Percentiles rank a stretch among this genome's conserved stretches.
Conservation (phyloP, 2,329 filamentous ascomycete species). For the Lecanosticta acicola region DNA sequence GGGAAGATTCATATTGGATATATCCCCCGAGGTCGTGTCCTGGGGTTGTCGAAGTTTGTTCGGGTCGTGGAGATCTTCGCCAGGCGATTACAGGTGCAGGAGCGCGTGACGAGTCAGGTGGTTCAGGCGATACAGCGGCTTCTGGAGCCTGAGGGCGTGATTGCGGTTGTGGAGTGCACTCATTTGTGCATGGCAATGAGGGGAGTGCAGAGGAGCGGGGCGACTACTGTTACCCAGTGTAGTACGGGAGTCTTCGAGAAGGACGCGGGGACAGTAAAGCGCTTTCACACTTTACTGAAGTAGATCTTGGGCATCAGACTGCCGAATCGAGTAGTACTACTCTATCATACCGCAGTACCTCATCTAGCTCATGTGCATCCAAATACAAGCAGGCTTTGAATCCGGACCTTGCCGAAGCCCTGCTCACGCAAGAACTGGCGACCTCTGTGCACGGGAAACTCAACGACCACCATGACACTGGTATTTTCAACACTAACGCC, state of each 20-base stretch:
- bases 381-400: slow-evolving; percentile 53
- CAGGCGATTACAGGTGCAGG: slow-evolving; percentile 83
- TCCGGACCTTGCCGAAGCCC: slow-evolving; percentile 47
- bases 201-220: slow-evolving; percentile 79
- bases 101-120: slow-evolving; percentile 86
- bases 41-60: slow-evolving; percentile 49
- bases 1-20: slow-evolving; percentile 99
- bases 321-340: too few relatives aligned
- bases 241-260: slow-evolving; percentile 88
- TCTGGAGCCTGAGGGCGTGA: slow-evolving; percentile 82
- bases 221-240: slow-evolving; percentile 83
- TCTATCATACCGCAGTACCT: too few relatives aligned
- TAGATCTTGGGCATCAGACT: too few relatives aligned
- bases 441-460: slow-evolving; percentile 53
- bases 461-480: slow-evolving; percentile 50
- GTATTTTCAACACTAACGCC: slow-evolving; percentile 41
- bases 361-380: too few relatives aligned
- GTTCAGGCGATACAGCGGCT: slow-evolving; percentile 85
- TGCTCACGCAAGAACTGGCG: slow-evolving; percentile 41
- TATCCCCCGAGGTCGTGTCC: slow-evolving; percentile 60
- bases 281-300: too few relatives aligned
- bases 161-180: slow-evolving; percentile 87
- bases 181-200: slow-evolving; percentile 97
- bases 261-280: too few relatives aligned
- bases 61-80: slow-evolving; percentile 92